These are phyloP conservation scores for Thalassiosira livingstoniorum DNA, from an alignment of 352 stramenopile species.

Conservation along the genomic window DNA sequence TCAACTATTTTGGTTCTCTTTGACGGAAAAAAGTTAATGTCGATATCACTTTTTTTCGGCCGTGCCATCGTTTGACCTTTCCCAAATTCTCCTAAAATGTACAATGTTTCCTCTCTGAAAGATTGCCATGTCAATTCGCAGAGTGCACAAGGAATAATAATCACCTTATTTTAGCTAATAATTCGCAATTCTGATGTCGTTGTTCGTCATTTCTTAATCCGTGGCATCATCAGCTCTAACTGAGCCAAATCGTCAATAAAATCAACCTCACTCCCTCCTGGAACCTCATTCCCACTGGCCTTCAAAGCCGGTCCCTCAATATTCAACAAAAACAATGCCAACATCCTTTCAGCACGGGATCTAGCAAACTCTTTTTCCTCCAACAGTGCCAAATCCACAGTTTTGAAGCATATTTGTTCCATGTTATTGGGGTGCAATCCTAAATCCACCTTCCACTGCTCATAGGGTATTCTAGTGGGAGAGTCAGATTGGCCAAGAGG, in stretches of 20 bases:
- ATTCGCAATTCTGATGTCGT: no score
- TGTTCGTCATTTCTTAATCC: conserved; percentile 31
- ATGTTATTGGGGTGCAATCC: conserved; percentile 46
- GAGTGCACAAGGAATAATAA: no score
- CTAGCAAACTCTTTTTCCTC: conserved; percentile 59
- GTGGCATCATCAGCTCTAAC: conserved; percentile 60
- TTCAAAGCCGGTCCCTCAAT: conserved; percentile 54
- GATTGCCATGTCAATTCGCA: no score
- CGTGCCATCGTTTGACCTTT: no score
- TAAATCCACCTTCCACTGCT: conserved; percentile 49
- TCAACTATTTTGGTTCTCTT: no score
- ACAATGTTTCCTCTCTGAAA: no score
- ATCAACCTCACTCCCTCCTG: conserved; percentile 41
- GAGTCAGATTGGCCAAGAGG: conserved; percentile 31
- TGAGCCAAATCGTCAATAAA: conserved; percentile 55
- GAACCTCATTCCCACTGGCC: conserved; percentile 42
- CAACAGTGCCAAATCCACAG: conserved; percentile 46
- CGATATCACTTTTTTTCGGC: no score
- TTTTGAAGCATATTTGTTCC: conserved; percentile 41
- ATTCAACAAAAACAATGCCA: conserved; percentile 52
- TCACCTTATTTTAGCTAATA: no score
- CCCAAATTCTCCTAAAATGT: no score
- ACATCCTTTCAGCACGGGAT: conserved; percentile 46
- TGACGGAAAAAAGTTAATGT: no score
- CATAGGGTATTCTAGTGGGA: conserved; percentile 38